Conservation (phyloP, 169 alveolate genomes). For the Plasmodium ovale region DNA sequence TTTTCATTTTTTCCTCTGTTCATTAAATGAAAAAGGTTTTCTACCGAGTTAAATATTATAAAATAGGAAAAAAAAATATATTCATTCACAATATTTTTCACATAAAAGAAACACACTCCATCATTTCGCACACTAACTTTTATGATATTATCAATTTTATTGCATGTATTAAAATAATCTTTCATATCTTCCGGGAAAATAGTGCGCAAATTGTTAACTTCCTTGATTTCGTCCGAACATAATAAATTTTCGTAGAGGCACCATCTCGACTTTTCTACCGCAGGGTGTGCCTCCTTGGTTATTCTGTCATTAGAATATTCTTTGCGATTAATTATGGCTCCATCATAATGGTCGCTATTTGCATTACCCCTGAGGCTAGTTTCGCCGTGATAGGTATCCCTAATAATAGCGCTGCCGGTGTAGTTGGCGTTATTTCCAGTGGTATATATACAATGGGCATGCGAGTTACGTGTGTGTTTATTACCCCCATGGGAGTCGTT, state of each 20-base stretch:
- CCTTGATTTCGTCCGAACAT: slow-evolving; percentile 57
- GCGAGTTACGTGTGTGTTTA: too few species aligned
- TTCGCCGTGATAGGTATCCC: neutral
- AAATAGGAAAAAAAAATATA: slow-evolving; percentile 72
- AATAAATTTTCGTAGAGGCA: slow-evolving; percentile 1
- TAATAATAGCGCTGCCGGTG: too few species aligned
- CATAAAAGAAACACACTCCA: slow-evolving; percentile 75
- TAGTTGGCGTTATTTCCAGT: too few species aligned
- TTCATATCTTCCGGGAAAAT: slow-evolving; percentile 45
- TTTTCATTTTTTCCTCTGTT: neutral
- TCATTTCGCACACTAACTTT: slow-evolving; percentile 66
- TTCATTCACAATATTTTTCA: slow-evolving; percentile 30
- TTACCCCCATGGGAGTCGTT: too few species aligned
- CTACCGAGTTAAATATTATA: slow-evolving; percentile 57
- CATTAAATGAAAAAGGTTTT: slow-evolving; percentile 60
- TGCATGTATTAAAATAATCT: slow-evolving; percentile 71
- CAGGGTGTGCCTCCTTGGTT: neutral
- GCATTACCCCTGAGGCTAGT: neutral
- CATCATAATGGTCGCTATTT: neutral
- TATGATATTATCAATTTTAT: slow-evolving; percentile 76
- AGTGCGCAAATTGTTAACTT: slow-evolving; percentile 36
- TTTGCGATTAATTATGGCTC: neutral
- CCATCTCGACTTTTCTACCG: neutral
- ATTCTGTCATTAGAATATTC: neutral
- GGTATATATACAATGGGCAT: too few species aligned